Conservation (phyloP, 331 rosid genomes). For the Quercus tomentella region DNA sequence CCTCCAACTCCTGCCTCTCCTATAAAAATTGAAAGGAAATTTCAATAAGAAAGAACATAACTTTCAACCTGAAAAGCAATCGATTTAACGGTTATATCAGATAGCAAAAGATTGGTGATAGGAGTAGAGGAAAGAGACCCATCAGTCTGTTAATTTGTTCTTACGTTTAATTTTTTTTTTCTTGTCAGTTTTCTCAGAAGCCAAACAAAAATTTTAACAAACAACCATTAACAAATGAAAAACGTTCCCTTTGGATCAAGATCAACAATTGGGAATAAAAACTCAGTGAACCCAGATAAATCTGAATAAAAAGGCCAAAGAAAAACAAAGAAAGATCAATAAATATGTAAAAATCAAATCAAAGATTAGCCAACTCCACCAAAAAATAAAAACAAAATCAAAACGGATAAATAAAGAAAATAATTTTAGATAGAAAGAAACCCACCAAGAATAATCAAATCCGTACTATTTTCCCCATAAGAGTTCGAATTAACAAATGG, state of each 20-base stretch:
- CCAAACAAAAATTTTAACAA: background rate
- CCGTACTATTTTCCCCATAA: background rate
- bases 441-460: background rate
- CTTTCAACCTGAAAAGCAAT: background rate
- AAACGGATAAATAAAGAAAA: background rate
- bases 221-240: background rate
- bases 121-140: background rate
- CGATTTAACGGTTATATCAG: background rate
- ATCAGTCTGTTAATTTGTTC: background rate
- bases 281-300: background rate
- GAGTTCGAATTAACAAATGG: background rate
- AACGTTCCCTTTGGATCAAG: background rate
- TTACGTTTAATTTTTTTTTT: too few species aligned
- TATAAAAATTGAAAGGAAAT: slow-evolving; percentile 10
- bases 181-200: background rate
- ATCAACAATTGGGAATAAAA: background rate
- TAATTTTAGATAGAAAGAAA: background rate
- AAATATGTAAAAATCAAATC: background rate
- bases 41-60: background rate
- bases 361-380: background rate
- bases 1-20: slow-evolving; percentile 57
- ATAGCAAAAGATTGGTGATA: background rate
- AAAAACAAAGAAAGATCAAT: background rate
- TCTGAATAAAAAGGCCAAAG: background rate
- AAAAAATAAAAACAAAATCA: background rate